Evolutionary conservation across 805 yeast genomes (phyloP).

Genomic region (Groenewaldozyma salmanticensis): DNA sequence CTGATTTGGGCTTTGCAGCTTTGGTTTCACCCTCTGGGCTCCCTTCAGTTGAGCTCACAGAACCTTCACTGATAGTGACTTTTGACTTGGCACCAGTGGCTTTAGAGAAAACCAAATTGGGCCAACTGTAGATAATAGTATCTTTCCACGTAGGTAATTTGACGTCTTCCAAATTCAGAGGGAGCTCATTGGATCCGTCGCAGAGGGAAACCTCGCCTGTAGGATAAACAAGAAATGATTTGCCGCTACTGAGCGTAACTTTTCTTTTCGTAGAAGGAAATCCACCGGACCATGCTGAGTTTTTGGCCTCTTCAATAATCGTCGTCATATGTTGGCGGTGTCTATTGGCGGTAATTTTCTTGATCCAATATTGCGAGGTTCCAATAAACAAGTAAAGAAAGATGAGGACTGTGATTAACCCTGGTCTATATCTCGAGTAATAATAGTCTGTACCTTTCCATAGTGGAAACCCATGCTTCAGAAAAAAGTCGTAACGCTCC

Average conservation of each 20-base stretch:
- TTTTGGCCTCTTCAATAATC: conserved; percentile 25
- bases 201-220: conserved; percentile 25
- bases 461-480: conserved; percentile 75
- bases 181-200: conserved; percentile 22
- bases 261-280: conserved; percentile 19
- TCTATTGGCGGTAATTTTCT: conserved; percentile 45
- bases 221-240: conserved; percentile 26
- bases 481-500: conserved; percentile 76
- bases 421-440: conserved; percentile 60
- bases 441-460: conserved; percentile 63
- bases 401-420: conserved; percentile 39
- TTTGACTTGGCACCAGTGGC: conserved; percentile 13
- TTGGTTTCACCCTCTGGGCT: background rate
- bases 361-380: conserved; percentile 46
- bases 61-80: conserved; percentile 5
- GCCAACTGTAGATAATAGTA: conserved; percentile 24
- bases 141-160: conserved; percentile 25
- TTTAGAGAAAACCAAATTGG: conserved; percentile 14
- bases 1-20: conserved; percentile 14
- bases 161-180: conserved; percentile 22
- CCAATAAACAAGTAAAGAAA: conserved; percentile 45
- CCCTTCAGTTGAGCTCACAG: conserved; percentile 3
- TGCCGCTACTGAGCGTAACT: conserved; percentile 22
- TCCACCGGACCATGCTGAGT: conserved; percentile 25
- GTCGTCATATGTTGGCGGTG: conserved; percentile 43